Percentiles rank a stretch among this genome's conserved stretches.
These are phyloP conservation scores for Microbotryum lychnidis-dioicae DNA, from an alignment of 1,284 basidiomycete species.

Conservation along the genomic window DNA sequence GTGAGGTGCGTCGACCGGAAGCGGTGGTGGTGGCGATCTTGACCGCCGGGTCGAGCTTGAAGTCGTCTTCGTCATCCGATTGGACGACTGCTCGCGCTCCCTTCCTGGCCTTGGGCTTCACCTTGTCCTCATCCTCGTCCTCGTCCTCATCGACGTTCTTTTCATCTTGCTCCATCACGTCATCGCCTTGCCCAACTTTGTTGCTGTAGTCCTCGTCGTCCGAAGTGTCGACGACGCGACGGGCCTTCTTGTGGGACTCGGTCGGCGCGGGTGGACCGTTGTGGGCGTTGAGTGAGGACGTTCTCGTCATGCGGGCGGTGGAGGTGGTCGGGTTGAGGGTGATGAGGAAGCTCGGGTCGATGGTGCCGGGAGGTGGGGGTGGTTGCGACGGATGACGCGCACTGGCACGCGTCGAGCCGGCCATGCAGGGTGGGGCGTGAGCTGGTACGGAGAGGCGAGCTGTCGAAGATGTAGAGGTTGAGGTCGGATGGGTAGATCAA, in stretches of 20 bases:
- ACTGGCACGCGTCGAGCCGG: too few relatives aligned
- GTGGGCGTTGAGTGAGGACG: background rate
- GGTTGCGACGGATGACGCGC: too few relatives aligned
- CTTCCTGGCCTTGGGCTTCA: background rate
- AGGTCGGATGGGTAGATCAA: too few relatives aligned
- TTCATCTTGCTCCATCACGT: conserved; percentile 1
- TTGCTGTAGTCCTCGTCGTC: background rate
- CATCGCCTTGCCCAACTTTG: background rate
- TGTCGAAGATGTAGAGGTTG: too few relatives aligned
- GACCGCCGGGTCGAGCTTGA: conserved; percentile 52
- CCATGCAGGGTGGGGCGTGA: too few relatives aligned
- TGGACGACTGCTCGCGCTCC: too few relatives aligned
- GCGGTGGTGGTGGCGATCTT: conserved; percentile 13
- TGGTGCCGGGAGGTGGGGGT: too few relatives aligned
- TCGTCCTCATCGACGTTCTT: background rate
- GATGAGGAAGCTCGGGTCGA: too few relatives aligned
- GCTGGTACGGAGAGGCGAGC: too few relatives aligned
- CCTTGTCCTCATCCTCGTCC: conserved; percentile 1
- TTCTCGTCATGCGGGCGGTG: background rate
- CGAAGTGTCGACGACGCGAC: background rate
- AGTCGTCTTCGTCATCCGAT: conserved; percentile 46
- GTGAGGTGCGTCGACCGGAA: conserved; percentile 11
- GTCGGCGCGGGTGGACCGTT: background rate
- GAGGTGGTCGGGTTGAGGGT: background rate
- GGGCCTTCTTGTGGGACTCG: background rate